Conservation (phyloP, 768 basidiomycete species). For the Flagelloscypha sp. region DNA sequence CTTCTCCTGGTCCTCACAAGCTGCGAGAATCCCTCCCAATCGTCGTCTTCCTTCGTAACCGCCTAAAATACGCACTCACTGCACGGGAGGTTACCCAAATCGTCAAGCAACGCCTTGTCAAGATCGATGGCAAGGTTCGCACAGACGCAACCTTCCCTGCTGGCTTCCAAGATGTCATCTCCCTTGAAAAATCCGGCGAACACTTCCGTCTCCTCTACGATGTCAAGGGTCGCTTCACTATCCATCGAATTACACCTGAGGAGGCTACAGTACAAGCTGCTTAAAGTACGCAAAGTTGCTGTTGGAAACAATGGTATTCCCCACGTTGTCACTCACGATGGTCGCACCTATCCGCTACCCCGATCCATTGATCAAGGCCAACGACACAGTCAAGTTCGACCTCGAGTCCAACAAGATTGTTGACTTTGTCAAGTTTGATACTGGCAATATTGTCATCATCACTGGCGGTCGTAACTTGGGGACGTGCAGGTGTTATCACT, state of each 20-base stretch:
- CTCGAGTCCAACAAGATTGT: conserved; percentile 89
- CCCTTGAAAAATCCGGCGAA: conserved; percentile 97
- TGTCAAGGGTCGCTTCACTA: conserved; percentile 98
- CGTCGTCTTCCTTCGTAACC: conserved; percentile 95
- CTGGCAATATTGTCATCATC: conserved; percentile 94
- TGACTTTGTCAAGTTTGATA: conserved; percentile 92
- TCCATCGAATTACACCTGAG: conserved; percentile 98
- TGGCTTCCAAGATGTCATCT: conserved; percentile 93
- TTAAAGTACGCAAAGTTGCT: conserved; percentile 88
- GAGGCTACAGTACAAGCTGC: conserved; percentile 95
- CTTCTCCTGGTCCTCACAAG: conserved; percentile 98
- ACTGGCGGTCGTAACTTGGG: conserved; percentile 99
- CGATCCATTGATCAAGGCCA: conserved; percentile 89
- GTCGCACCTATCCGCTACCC: conserved; percentile 99
- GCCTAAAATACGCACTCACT: conserved; percentile 97
- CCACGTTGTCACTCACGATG: conserved; percentile 97
- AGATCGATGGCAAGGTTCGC: conserved; percentile 98
- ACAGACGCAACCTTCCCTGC: conserved; percentile 96
- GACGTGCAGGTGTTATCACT: conserved; percentile 91
- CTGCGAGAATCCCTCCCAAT: conserved; percentile 97
- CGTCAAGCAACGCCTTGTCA: conserved; percentile 92
- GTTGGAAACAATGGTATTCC: conserved; percentile 92
- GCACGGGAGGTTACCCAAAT: conserved; percentile 94
- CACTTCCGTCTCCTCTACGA: conserved; percentile 99
- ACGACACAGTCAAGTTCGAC: conserved; percentile 98